Conservation (phyloP, 805 yeast genomes). For the Yamadazyma phyllophila region DNA sequence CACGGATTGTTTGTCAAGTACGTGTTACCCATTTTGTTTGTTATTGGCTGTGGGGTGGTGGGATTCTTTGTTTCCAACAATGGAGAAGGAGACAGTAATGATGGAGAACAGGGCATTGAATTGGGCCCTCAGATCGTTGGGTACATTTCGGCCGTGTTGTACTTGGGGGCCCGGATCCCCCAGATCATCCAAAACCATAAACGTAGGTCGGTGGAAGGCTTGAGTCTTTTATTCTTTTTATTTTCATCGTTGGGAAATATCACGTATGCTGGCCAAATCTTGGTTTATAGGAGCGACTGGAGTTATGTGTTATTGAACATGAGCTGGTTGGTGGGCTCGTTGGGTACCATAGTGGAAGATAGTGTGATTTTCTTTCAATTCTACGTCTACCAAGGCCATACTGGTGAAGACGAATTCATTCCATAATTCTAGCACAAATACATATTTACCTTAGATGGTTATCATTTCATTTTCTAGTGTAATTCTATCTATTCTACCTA, state of each 20-base stretch:
- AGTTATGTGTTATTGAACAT: constrained; percentile 59
- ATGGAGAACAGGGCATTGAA: constrained; percentile 25
- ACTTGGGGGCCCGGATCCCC: constrained; percentile 74
- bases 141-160: constrained; percentile 64
- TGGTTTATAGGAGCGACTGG: constrained; percentile 61
- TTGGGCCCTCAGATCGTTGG: constrained; percentile 69
- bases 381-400: constrained; percentile 50
- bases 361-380: constrained; percentile 64
- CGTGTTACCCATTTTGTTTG: constrained; percentile 59
- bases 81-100: constrained; percentile 18
- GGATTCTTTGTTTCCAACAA: constrained; percentile 53
- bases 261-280: constrained; percentile 71
- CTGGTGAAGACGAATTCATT: constrained; percentile 8
- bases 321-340: constrained; percentile 76
- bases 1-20: constrained; percentile 50
- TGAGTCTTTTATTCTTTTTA: constrained; percentile 76
- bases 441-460: no score
- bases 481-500: background rate
- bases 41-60: constrained; percentile 56
- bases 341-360: constrained; percentile 77
- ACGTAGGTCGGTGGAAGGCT: constrained; percentile 80
- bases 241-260: constrained; percentile 73
- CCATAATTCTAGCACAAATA: background rate
- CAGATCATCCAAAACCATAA: constrained; percentile 79
- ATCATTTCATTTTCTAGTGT: no score